Evolutionary conservation across 2,329 filamentous ascomycete genomes (phyloP).

Genomic region (Ophiosphaerella narmari): DNA sequence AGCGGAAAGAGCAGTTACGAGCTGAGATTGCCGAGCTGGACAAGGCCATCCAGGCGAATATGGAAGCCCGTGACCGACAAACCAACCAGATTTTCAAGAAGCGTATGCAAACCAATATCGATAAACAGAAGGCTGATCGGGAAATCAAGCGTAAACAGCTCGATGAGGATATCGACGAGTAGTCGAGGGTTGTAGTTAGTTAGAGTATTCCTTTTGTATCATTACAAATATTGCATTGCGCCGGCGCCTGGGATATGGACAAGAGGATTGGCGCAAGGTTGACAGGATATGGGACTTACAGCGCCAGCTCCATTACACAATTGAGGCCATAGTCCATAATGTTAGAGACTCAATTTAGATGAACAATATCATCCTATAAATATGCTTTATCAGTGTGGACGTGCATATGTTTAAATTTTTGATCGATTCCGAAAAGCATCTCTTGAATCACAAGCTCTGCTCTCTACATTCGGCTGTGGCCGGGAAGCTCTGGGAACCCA

Average conservation of each 20-base stretch:
- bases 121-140: constrained; percentile 52
- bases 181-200: background rate
- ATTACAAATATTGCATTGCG: constrained; percentile 5
- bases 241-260: background rate
- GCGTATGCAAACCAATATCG: constrained; percentile 55
- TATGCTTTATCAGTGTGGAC: too few species aligned
- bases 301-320: too few species aligned
- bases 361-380: too few species aligned
- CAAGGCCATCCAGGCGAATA: constrained; percentile 52
- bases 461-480: too few species aligned
- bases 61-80: constrained; percentile 50
- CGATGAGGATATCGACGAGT: constrained; percentile 34
- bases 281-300: background rate
- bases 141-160: constrained; percentile 59
- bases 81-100: constrained; percentile 56
- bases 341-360: too few species aligned
- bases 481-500: too few species aligned
- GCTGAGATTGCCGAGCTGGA: constrained; percentile 62
- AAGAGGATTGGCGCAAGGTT: background rate
- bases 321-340: too few species aligned
- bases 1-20: constrained; percentile 51
- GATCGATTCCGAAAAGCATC: too few species aligned
- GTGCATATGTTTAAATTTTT: too few species aligned
- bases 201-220: background rate
- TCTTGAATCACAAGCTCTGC: too few species aligned